Percentiles rank a stretch among this genome's conserved stretches.
Evolutionary conservation across 1,284 basidiomycete genomes (phyloP).

Genomic region (Malassezia equina): DNA sequence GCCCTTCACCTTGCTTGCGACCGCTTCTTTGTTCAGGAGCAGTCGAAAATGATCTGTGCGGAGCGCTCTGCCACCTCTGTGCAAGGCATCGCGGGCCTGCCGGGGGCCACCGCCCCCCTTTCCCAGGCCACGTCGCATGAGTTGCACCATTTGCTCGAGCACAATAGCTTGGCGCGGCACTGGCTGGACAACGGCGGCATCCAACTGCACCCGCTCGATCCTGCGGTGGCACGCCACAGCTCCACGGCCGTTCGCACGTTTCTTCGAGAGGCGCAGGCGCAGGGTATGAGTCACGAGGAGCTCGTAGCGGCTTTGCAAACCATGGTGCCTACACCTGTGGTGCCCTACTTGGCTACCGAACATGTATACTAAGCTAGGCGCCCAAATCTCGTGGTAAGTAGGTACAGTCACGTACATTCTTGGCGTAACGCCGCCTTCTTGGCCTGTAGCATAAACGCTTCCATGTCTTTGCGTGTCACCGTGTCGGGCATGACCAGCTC

Average conservation of each 20-base stretch:
- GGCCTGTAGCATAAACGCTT: slow-evolving; percentile 11
- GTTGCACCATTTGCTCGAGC: slow-evolving; percentile 15
- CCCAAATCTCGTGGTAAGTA: not conserved
- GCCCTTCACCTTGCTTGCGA: slow-evolving; percentile 56
- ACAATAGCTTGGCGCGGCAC: not conserved
- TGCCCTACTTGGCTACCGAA: slow-evolving; percentile 23
- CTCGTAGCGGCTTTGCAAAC: not conserved
- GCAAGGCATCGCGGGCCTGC: not conserved
- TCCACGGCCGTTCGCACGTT: slow-evolving; percentile 24
- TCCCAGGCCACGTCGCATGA: slow-evolving; percentile 17
- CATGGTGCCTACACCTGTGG: slow-evolving; percentile 26
- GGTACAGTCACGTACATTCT: slow-evolving; percentile 11
- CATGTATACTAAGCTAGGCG: slow-evolving; percentile 17
- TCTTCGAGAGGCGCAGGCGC: slow-evolving; percentile 1
- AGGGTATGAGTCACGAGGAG: slow-evolving; percentile 4
- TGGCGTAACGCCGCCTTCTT: slow-evolving; percentile 19
- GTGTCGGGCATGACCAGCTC: slow-evolving; percentile 16
- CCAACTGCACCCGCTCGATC: slow-evolving; percentile 22
- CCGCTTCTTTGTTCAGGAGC: slow-evolving; percentile 56
- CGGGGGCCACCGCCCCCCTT: not conserved
- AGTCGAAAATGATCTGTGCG: slow-evolving; percentile 56
- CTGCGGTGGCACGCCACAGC: slow-evolving; percentile 20
- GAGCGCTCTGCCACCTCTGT: slow-evolving; percentile 15
- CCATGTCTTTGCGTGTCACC: slow-evolving; percentile 13
- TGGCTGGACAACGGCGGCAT: slow-evolving; percentile 24